phyloP scores from a whole-genome alignment of 306 rosid species.

The Dalbergia oliveri region DNA sequence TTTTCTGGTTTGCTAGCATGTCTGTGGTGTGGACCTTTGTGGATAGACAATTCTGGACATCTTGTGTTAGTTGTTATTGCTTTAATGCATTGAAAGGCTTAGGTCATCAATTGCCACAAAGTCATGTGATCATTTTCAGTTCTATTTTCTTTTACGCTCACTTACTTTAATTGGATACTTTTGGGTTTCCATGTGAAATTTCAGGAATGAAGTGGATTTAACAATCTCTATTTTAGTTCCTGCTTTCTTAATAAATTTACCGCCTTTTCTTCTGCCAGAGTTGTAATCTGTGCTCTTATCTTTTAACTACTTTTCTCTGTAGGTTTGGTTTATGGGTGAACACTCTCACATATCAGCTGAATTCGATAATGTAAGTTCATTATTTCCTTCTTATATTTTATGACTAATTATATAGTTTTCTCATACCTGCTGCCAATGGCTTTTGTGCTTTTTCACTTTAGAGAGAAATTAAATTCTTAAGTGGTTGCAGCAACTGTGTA shows the following conservation, averaged over 20 bases:
- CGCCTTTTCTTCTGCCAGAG: conserved; percentile 1
- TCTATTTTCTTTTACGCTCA: not conserved
- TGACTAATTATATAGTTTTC: conserved; percentile 32
- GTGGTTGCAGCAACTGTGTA: conserved; percentile 30
- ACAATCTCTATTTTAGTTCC: conserved; percentile 23
- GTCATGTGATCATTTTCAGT: not conserved
- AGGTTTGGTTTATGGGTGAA: conserved; percentile 97
- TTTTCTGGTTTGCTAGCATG: not conserved
- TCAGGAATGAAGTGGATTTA: conserved; percentile 28
- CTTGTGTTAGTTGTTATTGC: conserved; percentile 14
- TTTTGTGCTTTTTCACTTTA: conserved; percentile 15
- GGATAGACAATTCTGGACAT: conserved; percentile 14
- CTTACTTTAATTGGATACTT: conserved; percentile 30
- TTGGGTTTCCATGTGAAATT: conserved; percentile 6
- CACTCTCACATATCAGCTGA: conserved; percentile 85
- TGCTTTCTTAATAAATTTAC: not conserved
- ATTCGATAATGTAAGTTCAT: conserved; percentile 82
- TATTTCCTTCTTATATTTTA: conserved; percentile 39
- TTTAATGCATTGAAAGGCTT: not conserved
- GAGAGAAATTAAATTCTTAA: not conserved
- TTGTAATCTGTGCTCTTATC: conserved; percentile 15
- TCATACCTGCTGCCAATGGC: conserved; percentile 14
- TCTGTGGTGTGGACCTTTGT: not conserved
- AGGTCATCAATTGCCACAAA: conserved; percentile 12
- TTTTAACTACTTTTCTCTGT: conserved; percentile 49